Evolutionary conservation across 2,329 filamentous ascomycete species (phyloP), one percentile per base, ranked within the genome.

Genomic region (Trichoderma harzianum): DNA sequence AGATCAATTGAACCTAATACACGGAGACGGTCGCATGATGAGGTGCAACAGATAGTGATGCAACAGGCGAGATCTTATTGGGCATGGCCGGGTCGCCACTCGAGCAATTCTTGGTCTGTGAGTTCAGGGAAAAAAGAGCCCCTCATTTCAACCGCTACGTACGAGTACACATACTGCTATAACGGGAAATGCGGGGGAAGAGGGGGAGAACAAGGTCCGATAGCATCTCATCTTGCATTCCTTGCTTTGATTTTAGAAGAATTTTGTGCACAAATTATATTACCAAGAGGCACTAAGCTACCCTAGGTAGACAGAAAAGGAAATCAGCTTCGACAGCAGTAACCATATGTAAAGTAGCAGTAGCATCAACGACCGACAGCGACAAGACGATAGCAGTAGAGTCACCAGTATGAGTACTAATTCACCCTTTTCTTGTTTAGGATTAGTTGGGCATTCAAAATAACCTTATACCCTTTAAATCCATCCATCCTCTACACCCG

Each of bases 61-160:
- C 65, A 47, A 60, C 65, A 68, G 55, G 53, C 53, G 32, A 16
- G 18, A 58, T 68, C 34, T 36, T 32, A 68, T 68, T 68, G 65
- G 65, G 26, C 53, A 32, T 21, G 30, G 65, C 34, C 24, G 6
- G 39, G 53, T 60, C 65, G 65, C 65, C 65, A 68, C 65, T 57
- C 11, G 26, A 43, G 64, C 64, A 67, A 26, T 24, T 43, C 36
- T 43, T 43, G 39, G 39, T 43, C 32, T 12, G 53, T 57, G 64
- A 57, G 39, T n/a, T 14, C 21, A 67, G 21, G 14, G 26, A 67
- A 24, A 39, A 57, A 21, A 36, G 6, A n/a, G 21, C 47, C 26
- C 47, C 63, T 36, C 24, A 36, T 36, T 24, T 34, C 5, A 7
- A n/a, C 12, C 1, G 30, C 39, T 36, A 0, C 8, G 6, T 57